A percentile compares a stretch with the other conserved stretches of the same genome.
phyloP scores from a whole-genome alignment of 306 rosid species.

The Dryas octopetala region DNA sequence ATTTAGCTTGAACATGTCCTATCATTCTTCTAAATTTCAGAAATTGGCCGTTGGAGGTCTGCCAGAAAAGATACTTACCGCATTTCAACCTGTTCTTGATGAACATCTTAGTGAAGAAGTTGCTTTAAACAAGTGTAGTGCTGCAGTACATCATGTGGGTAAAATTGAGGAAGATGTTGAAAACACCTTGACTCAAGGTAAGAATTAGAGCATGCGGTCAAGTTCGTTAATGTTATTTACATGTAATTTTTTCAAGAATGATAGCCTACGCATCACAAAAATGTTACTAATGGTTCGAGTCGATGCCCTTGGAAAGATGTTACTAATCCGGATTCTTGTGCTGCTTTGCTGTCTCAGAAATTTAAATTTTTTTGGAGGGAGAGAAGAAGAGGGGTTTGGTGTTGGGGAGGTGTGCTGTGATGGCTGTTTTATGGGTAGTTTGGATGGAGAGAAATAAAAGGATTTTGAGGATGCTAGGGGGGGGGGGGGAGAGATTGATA shows the following conservation, averaged over 20 bases:
- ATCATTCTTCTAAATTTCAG: constrained; percentile 49
- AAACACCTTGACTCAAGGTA: constrained; percentile 68
- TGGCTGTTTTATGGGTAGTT: too few relatives aligned
- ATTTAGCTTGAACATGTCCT: constrained; percentile 26
- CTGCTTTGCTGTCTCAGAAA: too few relatives aligned
- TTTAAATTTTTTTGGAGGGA: too few relatives aligned
- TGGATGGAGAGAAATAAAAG: too few relatives aligned
- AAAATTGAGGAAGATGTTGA: constrained; percentile 68
- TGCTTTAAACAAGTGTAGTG: constrained; percentile 59
- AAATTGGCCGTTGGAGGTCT: constrained; percentile 86
- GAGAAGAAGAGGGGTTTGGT: too few relatives aligned
- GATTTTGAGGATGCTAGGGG: too few relatives aligned
- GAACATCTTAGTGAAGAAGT: constrained; percentile 70
- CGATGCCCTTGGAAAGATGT: too few relatives aligned
- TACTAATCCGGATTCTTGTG: too few relatives aligned
- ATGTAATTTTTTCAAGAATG: constrained; percentile 4
- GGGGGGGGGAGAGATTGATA: too few relatives aligned
- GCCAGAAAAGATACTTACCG: constrained; percentile 78
- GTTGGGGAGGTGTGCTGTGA: too few relatives aligned
- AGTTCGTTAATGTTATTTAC: constrained; percentile 8
- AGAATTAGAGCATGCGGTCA: constrained; percentile 23
- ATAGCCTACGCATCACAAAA: too few relatives aligned
- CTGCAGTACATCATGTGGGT: constrained; percentile 44
- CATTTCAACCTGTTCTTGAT: constrained; percentile 85
- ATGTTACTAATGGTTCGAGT: too few relatives aligned